These are phyloP conservation scores for Pouteria glomerata DNA, from an alignment of 148 eudicot genomes.

Conservation along the genomic window DNA sequence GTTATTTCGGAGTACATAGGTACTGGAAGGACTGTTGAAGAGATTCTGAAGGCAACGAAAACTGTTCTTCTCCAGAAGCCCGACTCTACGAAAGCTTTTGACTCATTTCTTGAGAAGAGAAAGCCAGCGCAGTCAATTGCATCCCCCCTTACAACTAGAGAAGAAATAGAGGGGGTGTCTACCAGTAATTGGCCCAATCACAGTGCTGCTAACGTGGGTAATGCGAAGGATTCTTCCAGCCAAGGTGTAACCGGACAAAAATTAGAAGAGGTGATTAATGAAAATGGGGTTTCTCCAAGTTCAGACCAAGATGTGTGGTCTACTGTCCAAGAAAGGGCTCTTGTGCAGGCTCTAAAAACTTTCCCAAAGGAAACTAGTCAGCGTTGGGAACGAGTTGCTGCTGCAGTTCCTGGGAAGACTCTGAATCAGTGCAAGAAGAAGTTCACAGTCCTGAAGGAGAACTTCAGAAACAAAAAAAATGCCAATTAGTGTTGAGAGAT, in stretches of 20 bases:
- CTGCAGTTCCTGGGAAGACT: slow-evolving; percentile 92
- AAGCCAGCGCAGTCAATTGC: slow-evolving; percentile 72
- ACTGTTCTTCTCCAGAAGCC: slow-evolving; percentile 96
- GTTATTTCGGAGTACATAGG: slow-evolving; percentile 90
- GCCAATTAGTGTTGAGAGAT: slow-evolving; percentile 30
- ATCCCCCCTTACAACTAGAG: slow-evolving; percentile 92
- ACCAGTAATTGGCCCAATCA: slow-evolving; percentile 13
- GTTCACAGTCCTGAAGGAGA: slow-evolving; percentile 70
- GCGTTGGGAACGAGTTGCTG: slow-evolving; percentile 97
- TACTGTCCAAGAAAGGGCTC: slow-evolving; percentile 86
- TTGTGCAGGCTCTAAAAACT: slow-evolving; percentile 88
- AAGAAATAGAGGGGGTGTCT: slow-evolving; percentile 40
- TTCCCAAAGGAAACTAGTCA: slow-evolving; percentile 86
- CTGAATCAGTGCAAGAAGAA: slow-evolving; percentile 91
- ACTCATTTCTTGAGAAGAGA: slow-evolving; percentile 93
- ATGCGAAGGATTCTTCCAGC: slow-evolving; percentile 17
- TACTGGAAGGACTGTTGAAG: slow-evolving; percentile 87
- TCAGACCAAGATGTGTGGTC: slow-evolving; percentile 80
- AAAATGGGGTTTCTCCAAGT: slow-evolving; percentile 28
- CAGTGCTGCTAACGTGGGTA: slow-evolving; percentile 6
- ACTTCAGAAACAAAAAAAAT: slow-evolving; percentile 78
- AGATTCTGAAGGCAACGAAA: slow-evolving; percentile 93
- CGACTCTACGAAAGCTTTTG: slow-evolving; percentile 84
- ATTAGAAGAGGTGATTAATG: slow-evolving; percentile 12
- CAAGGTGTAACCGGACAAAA: slow-evolving; percentile 15